These are phyloP conservation scores for Rhodamnia argentea DNA, from an alignment of 345 rosid genomes.

Conservation along the genomic window DNA sequence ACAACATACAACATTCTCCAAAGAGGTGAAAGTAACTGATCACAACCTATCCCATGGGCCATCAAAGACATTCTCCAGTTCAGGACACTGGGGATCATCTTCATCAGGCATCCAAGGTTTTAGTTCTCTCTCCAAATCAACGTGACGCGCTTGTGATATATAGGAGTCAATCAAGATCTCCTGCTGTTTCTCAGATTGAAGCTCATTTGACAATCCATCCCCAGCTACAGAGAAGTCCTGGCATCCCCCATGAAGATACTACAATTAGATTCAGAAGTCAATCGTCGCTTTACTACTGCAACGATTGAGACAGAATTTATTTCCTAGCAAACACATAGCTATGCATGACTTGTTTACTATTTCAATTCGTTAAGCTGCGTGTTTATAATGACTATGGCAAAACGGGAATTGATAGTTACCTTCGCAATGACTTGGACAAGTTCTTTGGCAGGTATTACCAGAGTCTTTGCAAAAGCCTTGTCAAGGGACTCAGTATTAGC, in stretches of 20 bases:
- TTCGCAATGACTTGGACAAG: constrained; percentile 88
- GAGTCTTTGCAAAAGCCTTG: constrained; percentile 58
- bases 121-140: constrained; percentile 68
- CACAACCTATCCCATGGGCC: constrained; percentile 53
- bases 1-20: background rate
- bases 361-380: background rate
- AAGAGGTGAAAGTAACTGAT: background rate
- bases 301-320: background rate
- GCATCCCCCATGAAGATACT: constrained; percentile 1
- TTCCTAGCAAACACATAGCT: background rate
- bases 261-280: background rate
- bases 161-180: constrained; percentile 73
- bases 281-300: background rate
- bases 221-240: constrained; percentile 76
- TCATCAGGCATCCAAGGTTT: constrained; percentile 82
- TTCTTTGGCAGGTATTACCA: constrained; percentile 70
- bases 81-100: constrained; percentile 51
- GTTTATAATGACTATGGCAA: background rate
- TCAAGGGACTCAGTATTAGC: constrained; percentile 36
- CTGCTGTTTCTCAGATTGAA: constrained; percentile 38
- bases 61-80: constrained; percentile 65
- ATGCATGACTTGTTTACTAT: background rate
- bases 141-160: constrained; percentile 54
- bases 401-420: constrained; percentile 24
- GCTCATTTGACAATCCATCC: constrained; percentile 42